Evolutionary conservation across 176 grass and related monocot species (phyloP).

Genomic region (Canna indica): DNA sequence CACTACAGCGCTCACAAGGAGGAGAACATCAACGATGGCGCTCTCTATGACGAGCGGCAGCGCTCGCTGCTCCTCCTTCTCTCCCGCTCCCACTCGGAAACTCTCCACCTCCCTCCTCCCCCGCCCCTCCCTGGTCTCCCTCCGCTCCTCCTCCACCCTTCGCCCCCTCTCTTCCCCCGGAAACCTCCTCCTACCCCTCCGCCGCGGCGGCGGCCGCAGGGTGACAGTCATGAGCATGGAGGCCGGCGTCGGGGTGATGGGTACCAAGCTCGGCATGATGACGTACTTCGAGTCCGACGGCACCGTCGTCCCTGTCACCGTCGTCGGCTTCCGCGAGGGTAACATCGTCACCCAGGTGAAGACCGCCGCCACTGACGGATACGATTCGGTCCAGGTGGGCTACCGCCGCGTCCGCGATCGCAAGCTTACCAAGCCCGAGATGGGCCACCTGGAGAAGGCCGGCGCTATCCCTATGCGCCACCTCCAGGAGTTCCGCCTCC

Average conservation of each 20-base stretch:
- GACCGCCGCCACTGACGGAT: conserved; percentile 68
- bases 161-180: neutral
- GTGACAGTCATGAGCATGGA: conserved; percentile 33
- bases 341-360: conserved; percentile 88
- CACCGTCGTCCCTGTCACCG: conserved; percentile 66
- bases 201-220: neutral
- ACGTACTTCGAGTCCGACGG: conserved; percentile 59
- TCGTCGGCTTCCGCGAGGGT: conserved; percentile 74
- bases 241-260: conserved; percentile 77
- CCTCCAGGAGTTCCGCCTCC: conserved; percentile 84
- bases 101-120: neutral
- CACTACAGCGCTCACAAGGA: neutral
- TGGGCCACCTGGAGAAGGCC: conserved; percentile 85
- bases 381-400: conserved; percentile 79
- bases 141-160: neutral
- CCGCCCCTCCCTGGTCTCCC: neutral
- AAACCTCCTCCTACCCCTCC: neutral
- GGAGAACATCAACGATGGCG: neutral
- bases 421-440: conserved; percentile 83
- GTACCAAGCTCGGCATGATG: conserved; percentile 96
- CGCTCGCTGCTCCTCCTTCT: neutral
- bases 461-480: conserved; percentile 62
- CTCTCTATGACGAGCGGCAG: conserved; percentile 4
- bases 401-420: conserved; percentile 87
- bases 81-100: neutral